Evolutionary conservation across 2,329 filamentous ascomycete species (phyloP), one percentile per base, ranked within the genome.

Genomic region (Penicillium sp.): DNA sequence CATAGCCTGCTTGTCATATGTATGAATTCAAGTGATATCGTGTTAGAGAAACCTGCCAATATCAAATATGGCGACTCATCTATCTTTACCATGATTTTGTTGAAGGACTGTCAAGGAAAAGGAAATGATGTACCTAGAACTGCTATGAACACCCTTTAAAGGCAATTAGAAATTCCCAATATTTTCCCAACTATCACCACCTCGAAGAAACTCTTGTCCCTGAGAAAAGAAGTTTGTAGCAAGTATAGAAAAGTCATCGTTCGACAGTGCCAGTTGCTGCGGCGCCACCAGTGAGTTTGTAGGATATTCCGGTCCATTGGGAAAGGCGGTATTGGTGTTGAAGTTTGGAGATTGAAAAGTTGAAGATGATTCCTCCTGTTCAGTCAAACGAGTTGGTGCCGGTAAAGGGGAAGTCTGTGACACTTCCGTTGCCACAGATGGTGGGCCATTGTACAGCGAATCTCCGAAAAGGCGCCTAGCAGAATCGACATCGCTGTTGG

Each of bases 181-280:
- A 22, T 63, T 68, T 43, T 72, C 73, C 66, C 74, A 72, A 41
- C 71, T 72, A 58, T 77, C 75, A 29, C 70, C 64, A 51, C 68
- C 70, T 21, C 74, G 71, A 41, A 76, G 63, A 51, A 77, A 76
- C 49, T 77, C 75, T 52, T 77, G 73, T 2, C 77, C 75, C 52
- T 79, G 77, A 14, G 77, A 75, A 56, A 81, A 81, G 60, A 80
- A 80, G 58, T 77, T 80, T 47, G 79, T 74, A 4, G 78, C 78
- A 44, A 80, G 65, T 33, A 81, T 79, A 2, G 77, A 78, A 29
- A 78, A 70, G 26, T 79, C 77, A 56, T 79, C 75, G 59, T 79
- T 70, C 16, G 68, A 62, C 14, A 70, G 56, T 19, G 67, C 67
- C 21, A 68, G 48, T 3, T 67, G 63, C 10, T 63, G 59, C 8